Evolutionary conservation across 305 asterid genomes (phyloP), one percentile per base, ranked within the genome.

Genomic region (Fraxinus platypoda): DNA sequence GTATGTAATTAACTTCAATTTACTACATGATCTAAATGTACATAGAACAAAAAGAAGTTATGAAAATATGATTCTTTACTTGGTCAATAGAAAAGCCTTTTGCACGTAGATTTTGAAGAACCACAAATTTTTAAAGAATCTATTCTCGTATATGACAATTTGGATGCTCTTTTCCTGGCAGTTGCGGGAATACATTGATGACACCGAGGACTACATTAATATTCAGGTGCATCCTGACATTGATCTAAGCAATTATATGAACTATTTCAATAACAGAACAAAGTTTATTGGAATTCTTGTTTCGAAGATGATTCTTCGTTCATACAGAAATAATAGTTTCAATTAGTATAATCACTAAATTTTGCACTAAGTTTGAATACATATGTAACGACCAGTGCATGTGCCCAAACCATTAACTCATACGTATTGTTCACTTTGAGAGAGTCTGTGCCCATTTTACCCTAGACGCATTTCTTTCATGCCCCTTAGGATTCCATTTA

Each of bases 181-280:
- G 99, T 80, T 95, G 88, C 85, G 97, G 79, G 98, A 95, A 80
- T 94, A 95, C 79, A 94, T 92, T 30, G 97, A 94, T 70, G 98
- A 95, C 88, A 94, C 98, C 1, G 98, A 95, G 86, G 99, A 95
- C 84, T 95, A 95, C 86, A 94, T 95, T 84, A 93, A 95, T 81
- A 95, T 95, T 82, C 99, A 95, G 98, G 99, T 95, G 71, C 31
- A 46, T 12, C 68, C 28, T 23, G 3, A 3, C 59, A 66, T 73
- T 83, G 43, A 34, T 34, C 54, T 72, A 26, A 17, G 52, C 30
- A 21, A 9, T 9, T 17, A 23, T 4, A 17, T 38, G 8, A 64
- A 62, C 70, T 35, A 37, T 46, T 33, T 37, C 41, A 28, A 23
- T 38, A 3, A 75, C 38, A 49, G 76, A 66, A 31, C 41, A 49